Evolutionary conservation across 2,329 filamentous ascomycete genomes (phyloP), one percentile per base, ranked within the genome.

Genomic region (Diaporthe helianthi): DNA sequence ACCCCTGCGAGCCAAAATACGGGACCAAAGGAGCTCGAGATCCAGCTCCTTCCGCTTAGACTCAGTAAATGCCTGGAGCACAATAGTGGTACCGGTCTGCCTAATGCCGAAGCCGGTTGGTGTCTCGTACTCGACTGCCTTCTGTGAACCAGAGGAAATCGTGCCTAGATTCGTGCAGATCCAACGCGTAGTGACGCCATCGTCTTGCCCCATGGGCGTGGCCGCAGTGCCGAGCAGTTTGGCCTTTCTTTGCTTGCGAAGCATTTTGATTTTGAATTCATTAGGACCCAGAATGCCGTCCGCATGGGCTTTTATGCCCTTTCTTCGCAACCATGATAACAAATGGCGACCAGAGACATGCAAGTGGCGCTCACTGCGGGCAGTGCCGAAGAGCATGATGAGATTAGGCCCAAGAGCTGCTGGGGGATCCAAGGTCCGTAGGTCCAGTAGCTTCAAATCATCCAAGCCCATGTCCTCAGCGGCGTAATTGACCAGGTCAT

Each of bases 161-260:
- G 87, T 87, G 5, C 93, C 93, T 12, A 96, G 87, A 77, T 97
- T 97, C 71, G 98, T 92, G 79, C 96, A 99, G 24, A 99, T 92
- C 96, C 96, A 99, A 12, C 94, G 94, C 0, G 95, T 98, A 15
- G 92, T 90, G 65, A 97, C 92, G 2, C 94, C 95, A 76, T 98
- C 93, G 74, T 97, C 94, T 1, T 86, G 82, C 58, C 86, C 86
- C 17, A 85, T 85, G 13, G 88, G 83, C 55, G 87, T 85, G n/a
- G 89, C 89, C 0, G 89, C 87, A 70, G 87, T 92, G 17, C 92
- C 93, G 73, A 97, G 83, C 71, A 98, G 83, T 78, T 93, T 93
- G 38, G 93, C 92, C 74, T 92, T 90, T 78, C 93, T 93, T 9
- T 92, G 90, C 78, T 94, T 91, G 51, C 96, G 86, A 44, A 91